phyloP scores from a whole-genome alignment of 495 filamentous ascomycete species.

The Hypoxylon perforatum region DNA sequence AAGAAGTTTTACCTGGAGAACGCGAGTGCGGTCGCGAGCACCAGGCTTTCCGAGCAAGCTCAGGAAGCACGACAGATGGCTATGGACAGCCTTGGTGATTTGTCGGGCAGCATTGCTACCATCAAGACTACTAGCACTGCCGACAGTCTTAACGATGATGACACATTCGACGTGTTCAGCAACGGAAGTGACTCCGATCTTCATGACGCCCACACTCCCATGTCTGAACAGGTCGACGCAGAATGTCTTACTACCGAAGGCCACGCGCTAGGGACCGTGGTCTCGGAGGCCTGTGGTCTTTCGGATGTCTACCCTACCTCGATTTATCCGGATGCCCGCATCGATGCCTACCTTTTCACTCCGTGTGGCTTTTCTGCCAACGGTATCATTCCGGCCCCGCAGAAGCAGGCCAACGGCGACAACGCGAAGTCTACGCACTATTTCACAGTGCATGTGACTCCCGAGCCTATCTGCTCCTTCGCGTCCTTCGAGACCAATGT shows the following conservation, averaged over 20 bases:
- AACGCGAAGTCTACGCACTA: conserved; percentile 79
- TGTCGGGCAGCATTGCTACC: conserved; percentile 55
- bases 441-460: conserved; percentile 99
- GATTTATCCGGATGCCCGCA: conserved; percentile 89
- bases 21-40: conserved; percentile 89
- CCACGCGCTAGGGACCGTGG: conserved; percentile 90
- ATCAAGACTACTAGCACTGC: conserved; percentile 46
- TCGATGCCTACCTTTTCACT: conserved; percentile 96
- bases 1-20: conserved; percentile 96
- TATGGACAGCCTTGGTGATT: conserved; percentile 62
- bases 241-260: conserved; percentile 90
- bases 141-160: conserved; percentile 56
- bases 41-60: conserved; percentile 72
- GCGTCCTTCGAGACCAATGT: conserved; percentile 99
- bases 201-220: conserved; percentile 67
- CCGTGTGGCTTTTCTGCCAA: conserved; percentile 99
- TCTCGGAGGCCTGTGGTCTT: conserved; percentile 90
- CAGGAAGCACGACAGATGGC: conserved; percentile 66
- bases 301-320: conserved; percentile 87
- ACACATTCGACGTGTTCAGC: conserved; percentile 81
- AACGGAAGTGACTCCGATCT: conserved; percentile 73
- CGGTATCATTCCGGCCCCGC: conserved; percentile 87
- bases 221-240: conserved; percentile 67
- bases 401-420: conserved; percentile 54
- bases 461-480: conserved; percentile 97